Percentiles rank a stretch among this genome's conserved stretches.
These are phyloP conservation scores for Aspergillus taichungensis DNA, from an alignment of 495 filamentous ascomycete genomes.

Conservation along the genomic window DNA sequence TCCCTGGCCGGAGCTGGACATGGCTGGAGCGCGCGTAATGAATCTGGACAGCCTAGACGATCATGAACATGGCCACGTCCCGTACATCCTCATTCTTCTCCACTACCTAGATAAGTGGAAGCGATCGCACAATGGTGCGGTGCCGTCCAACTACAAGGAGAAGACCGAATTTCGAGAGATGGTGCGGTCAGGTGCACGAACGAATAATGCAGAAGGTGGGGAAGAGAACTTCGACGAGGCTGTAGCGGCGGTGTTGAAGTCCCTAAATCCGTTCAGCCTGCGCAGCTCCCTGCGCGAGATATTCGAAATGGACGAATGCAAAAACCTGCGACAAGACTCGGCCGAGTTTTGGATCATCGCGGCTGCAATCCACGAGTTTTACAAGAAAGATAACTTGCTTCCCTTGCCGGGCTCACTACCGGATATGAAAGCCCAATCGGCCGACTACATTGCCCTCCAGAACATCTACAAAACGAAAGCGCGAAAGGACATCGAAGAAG, in stretches of 20 bases:
- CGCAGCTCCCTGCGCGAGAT: slow-evolving; percentile 65
- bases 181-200: slow-evolving; percentile 58
- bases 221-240: slow-evolving; percentile 99
- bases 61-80: slow-evolving; percentile 87
- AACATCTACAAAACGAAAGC: slow-evolving; percentile 92
- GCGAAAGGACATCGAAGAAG: slow-evolving; percentile 67
- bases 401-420: slow-evolving; percentile 83
- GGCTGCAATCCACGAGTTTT: slow-evolving; percentile 67
- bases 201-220: slow-evolving; percentile 70
- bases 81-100: slow-evolving; percentile 76
- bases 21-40: slow-evolving; percentile 49
- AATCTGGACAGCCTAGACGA: slow-evolving; percentile 63
- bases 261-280: slow-evolving; percentile 57
- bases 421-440: slow-evolving; percentile 96
- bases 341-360: slow-evolving; percentile 84
- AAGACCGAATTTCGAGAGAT: slow-evolving; percentile 73
- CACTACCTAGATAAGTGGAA: slow-evolving; percentile 86
- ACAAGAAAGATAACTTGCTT: slow-evolving; percentile 57
- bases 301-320: slow-evolving; percentile 58
- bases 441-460: slow-evolving; percentile 84
- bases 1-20: slow-evolving; percentile 78
- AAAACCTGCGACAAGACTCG: slow-evolving; percentile 32
- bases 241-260: slow-evolving; percentile 75
- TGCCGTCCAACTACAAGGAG: slow-evolving; percentile 70
- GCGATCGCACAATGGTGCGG: slow-evolving; percentile 53